These are phyloP conservation scores for Fusarium tricinctum DNA, from an alignment of 2,329 filamentous ascomycete species.

Conservation along the genomic window DNA sequence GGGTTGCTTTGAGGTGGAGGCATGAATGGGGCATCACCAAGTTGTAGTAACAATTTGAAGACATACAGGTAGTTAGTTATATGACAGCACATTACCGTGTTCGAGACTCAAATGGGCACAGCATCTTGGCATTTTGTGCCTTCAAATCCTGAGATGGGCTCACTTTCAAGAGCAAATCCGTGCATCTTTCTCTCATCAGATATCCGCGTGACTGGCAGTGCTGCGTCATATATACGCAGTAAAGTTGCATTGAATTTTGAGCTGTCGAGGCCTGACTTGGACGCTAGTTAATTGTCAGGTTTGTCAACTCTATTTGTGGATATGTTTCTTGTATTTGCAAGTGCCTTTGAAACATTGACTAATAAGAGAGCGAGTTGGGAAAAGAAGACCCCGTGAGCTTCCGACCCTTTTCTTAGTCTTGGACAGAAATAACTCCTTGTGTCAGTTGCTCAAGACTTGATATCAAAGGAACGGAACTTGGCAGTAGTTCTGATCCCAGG, in stretches of 20 bases:
- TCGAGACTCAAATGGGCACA: constrained; percentile 22
- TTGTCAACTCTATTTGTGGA: constrained; percentile 31
- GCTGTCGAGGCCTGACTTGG: constrained; percentile 29
- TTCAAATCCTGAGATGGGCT: constrained; percentile 18
- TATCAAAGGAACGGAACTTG: constrained; percentile 2
- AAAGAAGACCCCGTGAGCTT: constrained; percentile 11
- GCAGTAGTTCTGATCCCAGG: neutral
- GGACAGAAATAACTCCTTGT: neutral
- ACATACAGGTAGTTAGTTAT: constrained; percentile 9
- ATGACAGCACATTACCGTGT: constrained; percentile 28
- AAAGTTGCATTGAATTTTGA: constrained; percentile 34
- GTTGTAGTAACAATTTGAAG: constrained; percentile 28
- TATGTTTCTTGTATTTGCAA: constrained; percentile 6
- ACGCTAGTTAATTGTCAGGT: constrained; percentile 33
- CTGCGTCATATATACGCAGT: constrained; percentile 37
- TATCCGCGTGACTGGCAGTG: constrained; percentile 33
- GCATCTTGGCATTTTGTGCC: constrained; percentile 13
- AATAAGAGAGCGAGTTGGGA: constrained; percentile 7
- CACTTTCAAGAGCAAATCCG: constrained; percentile 9
- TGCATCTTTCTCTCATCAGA: neutral
- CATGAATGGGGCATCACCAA: constrained; percentile 41
- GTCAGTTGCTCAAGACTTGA: constrained; percentile 3
- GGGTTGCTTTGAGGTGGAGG: constrained; percentile 39
- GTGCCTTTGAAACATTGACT: constrained; percentile 10
- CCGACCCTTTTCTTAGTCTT: neutral